Evolutionary conservation across 768 basidiomycete species (phyloP).

Genomic region (Lentinula raphanica): DNA sequence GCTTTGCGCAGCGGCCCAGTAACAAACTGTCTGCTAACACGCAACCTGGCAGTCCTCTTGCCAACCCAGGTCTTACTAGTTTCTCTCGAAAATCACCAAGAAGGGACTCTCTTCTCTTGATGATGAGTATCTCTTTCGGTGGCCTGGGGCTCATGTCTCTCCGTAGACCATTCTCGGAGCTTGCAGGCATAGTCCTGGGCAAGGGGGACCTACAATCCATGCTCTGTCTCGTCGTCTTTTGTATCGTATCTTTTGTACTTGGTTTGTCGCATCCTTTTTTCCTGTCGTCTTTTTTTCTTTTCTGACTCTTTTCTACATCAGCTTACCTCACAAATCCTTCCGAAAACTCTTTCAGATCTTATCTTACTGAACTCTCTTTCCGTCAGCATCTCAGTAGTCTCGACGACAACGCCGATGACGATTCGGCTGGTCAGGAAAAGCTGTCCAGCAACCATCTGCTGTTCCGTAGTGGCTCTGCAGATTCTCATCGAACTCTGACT

Average conservation of each 20-base stretch:
- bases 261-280: constrained; percentile 43
- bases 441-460: constrained; percentile 21
- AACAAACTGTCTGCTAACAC: constrained; percentile 38
- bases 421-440: constrained; percentile 30
- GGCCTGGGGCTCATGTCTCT: constrained; percentile 57
- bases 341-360: constrained; percentile 89
- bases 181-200: constrained; percentile 44
- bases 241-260: constrained; percentile 64
- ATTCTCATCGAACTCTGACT: constrained; percentile 22
- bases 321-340: constrained; percentile 94
- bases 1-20: constrained; percentile 20
- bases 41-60: constrained; percentile 24
- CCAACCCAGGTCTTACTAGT: constrained; percentile 31
- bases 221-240: constrained; percentile 63
- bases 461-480: constrained; percentile 23
- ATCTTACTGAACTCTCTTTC: constrained; percentile 96
- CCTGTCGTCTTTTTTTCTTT: constrained; percentile 7
- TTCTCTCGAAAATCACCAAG: constrained; percentile 30
- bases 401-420: constrained; percentile 60
- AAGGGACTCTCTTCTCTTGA: constrained; percentile 44
- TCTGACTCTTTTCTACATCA: constrained; percentile 26
- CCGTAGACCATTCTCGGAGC: constrained; percentile 47
- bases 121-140: constrained; percentile 65
- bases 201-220: constrained; percentile 67
- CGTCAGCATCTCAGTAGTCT: constrained; percentile 88